Conservation (phyloP, 768 basidiomycete species). For the Mycena polygramma region DNA sequence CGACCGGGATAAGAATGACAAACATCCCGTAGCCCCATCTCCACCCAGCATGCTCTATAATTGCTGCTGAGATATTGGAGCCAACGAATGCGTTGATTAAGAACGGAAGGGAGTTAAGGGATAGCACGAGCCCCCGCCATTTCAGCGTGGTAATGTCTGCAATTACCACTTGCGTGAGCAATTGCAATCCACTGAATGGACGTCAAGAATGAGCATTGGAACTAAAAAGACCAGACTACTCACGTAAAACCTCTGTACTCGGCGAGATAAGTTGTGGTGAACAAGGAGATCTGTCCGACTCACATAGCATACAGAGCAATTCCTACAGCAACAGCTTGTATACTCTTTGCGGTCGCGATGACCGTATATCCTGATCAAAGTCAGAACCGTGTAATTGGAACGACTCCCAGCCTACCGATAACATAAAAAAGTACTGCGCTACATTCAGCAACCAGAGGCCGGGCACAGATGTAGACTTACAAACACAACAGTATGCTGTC, state of each 20-base stretch:
- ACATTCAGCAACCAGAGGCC: conserved; percentile 1
- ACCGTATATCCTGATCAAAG: conserved; percentile 59
- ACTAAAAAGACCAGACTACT: conserved; percentile 46
- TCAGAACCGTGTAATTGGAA: not conserved
- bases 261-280: conserved; percentile 43
- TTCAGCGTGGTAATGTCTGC: conserved; percentile 71
- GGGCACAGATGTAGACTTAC: conserved; percentile 52
- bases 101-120: conserved; percentile 63
- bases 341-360: conserved; percentile 63
- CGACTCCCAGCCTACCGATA: conserved; percentile 54
- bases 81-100: conserved; percentile 76
- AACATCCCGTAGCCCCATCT: conserved; percentile 80
- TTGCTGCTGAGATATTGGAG: conserved; percentile 68
- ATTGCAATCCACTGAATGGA: conserved; percentile 64
- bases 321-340: conserved; percentile 63
- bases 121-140: conserved; percentile 61
- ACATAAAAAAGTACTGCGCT: conserved; percentile 69
- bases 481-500: conserved; percentile 68
- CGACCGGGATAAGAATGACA: conserved; percentile 64
- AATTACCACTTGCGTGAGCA: conserved; percentile 74
- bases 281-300: conserved; percentile 38
- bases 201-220: conserved; percentile 22
- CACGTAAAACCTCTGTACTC: conserved; percentile 70
- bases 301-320: conserved; percentile 71
- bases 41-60: conserved; percentile 63